Base-by-base conservation (phyloP, 1,284 basidiomycete species). In the Heterobasidion irregulare region DNA sequence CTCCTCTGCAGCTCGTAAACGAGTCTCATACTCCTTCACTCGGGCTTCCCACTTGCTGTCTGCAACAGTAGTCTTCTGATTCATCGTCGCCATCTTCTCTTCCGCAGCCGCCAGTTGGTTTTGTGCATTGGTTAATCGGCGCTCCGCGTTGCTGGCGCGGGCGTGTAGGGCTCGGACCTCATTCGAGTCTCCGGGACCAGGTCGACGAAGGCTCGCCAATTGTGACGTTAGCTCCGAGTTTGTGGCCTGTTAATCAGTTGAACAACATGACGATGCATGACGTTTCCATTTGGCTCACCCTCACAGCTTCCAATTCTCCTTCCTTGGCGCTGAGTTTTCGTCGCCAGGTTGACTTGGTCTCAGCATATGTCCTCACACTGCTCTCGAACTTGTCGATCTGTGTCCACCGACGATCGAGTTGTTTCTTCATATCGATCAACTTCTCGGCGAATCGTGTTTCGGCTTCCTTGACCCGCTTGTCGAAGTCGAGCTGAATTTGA, bases 371-470 rank as follows among this genome's bases (percentile, higher is more conserved):
- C 76, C 92, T 96, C 56, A 98, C 79, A 52, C 90, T 87, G 12
- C 77, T 73, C 70, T 99, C 96, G 64, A 98, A 95, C 65, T 89
- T 90, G 72, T 99, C 96, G 55, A 99, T 81, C 68, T 96, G 92
- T 60, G 86, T 86, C 89, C 94, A 94, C 57, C 93, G 84, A 48
- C 77, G 71, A 59, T 98, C 96, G 45, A 98, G 80, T 65, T 95
- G 92, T 62, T 89, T 89, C 66, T 89, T 85, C 74, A 99, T 83
- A 12, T 89, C 82, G 18, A 73, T 81, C 53, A 93, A 70, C 70
- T 84, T 87, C 45, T 94, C 92, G 8, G 73, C 65, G 61, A 88
- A 89, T 53, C 77, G 76, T 6, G 70, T 70, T 67, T 98, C 95
- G 0, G 85, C 78, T 32, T 94, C 90, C 68, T 92, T 94, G 58